Conservation (phyloP, 257 asterid species). For the Cordia subcordata region DNA sequence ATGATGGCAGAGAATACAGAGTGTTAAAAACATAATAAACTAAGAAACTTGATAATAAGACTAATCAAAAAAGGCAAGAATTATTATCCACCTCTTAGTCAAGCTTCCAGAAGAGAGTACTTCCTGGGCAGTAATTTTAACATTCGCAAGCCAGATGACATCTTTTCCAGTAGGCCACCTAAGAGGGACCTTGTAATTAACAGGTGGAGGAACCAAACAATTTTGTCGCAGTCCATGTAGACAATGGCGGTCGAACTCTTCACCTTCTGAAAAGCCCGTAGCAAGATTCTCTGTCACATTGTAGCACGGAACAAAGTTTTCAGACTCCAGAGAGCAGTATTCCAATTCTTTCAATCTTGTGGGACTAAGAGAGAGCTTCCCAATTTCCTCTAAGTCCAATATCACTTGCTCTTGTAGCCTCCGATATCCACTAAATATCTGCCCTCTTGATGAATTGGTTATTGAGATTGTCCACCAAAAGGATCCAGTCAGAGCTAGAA, state of each 20-base stretch:
- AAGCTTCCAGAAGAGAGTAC: constrained; percentile 94
- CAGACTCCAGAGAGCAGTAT: constrained; percentile 69
- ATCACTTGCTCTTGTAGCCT: constrained; percentile 87
- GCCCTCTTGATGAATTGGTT: constrained; percentile 66
- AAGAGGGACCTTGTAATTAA: constrained; percentile 77
- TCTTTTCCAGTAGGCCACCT: constrained; percentile 97
- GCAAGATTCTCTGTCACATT: constrained; percentile 76
- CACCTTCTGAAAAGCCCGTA: constrained; percentile 56
- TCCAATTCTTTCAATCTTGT: constrained; percentile 66
- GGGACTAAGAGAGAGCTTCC: constrained; percentile 68
- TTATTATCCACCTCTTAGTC: constrained; percentile 74
- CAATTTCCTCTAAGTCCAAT: constrained; percentile 78
- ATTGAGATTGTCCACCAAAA: constrained; percentile 94
- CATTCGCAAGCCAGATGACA: constrained; percentile 94
- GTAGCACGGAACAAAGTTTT: constrained; percentile 87
- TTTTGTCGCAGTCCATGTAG: constrained; percentile 42
- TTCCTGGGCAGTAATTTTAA: constrained; percentile 96
- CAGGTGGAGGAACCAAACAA: constrained; percentile 89
- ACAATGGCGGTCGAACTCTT: constrained; percentile 69
- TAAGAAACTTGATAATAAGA: background rate
- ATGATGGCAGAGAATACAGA: background rate
- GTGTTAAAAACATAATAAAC: constrained; percentile 4
- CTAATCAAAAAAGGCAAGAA: constrained; percentile 6
- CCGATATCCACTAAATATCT: constrained; percentile 66
- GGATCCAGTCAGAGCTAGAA: constrained; percentile 85